Conservation (phyloP, 371 early-diverging fungal species). For the Lichtheimia corymbifera region DNA sequence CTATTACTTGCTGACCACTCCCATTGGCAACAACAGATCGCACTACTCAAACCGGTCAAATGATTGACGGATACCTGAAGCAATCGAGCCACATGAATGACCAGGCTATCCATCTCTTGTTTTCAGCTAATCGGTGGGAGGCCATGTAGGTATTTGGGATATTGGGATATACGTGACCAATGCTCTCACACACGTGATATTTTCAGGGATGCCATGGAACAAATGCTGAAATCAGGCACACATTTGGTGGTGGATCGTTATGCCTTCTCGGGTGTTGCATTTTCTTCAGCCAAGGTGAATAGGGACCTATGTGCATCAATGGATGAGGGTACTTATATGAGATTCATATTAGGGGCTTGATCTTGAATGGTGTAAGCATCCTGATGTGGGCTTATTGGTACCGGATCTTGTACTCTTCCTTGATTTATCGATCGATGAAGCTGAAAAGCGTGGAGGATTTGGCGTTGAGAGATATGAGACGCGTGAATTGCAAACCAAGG, state of each 20-base stretch:
- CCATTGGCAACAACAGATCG: constrained; percentile 65
- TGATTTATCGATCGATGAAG: constrained; percentile 81
- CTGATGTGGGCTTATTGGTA: constrained; percentile 84
- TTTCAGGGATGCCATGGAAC: constrained; percentile 60
- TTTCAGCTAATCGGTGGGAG: constrained; percentile 91
- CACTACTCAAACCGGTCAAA: constrained; percentile 86
- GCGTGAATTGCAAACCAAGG: constrained; percentile 81
- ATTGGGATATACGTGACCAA: not conserved
- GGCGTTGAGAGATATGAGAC: constrained; percentile 97
- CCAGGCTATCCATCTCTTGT: constrained; percentile 92
- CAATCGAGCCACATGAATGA: constrained; percentile 72
- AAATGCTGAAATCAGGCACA: constrained; percentile 61
- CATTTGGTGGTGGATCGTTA: constrained; percentile 96
- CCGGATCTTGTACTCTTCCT: constrained; percentile 94
- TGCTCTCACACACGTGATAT: too few relatives aligned
- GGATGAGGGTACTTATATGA: not conserved
- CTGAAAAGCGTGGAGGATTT: constrained; percentile 83
- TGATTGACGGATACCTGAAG: constrained; percentile 89
- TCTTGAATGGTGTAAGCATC: constrained; percentile 85
- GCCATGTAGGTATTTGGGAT: constrained; percentile 43
- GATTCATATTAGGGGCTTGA: constrained; percentile 65
- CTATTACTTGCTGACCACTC: not conserved
- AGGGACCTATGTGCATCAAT: too few relatives aligned
- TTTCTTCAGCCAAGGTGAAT: constrained; percentile 84
- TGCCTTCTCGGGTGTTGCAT: constrained; percentile 96